These are phyloP conservation scores for Phoma sp. DNA, from an alignment of 2,329 filamentous ascomycete species.

Conservation along the genomic window DNA sequence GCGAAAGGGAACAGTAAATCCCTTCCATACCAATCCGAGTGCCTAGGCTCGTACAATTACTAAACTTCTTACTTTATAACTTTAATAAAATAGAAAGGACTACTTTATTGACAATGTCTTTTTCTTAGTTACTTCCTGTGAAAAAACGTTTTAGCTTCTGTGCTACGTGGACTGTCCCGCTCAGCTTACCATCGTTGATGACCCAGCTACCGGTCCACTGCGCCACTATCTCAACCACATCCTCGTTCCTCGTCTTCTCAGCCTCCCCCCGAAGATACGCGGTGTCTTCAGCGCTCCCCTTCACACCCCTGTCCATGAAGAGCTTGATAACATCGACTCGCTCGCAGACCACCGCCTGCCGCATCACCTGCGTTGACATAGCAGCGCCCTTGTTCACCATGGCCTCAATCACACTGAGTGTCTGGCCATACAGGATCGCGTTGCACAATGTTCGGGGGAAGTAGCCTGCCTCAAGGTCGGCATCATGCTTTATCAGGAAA, in stretches of 20 bases:
- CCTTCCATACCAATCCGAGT: no score
- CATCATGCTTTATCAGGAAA: conserved; percentile 14
- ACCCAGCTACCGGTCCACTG: no score
- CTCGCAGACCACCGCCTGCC: conserved; percentile 14
- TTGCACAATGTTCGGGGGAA: conserved; percentile 2
- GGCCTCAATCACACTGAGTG: conserved; percentile 8
- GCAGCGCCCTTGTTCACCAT: conserved; percentile 12
- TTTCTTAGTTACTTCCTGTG: no score
- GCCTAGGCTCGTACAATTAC: no score
- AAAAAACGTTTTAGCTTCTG: no score
- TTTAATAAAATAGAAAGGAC: no score
- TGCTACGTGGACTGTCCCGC: no score
- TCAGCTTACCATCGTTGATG: no score
- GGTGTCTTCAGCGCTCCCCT: not conserved
- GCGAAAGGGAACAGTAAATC: no score
- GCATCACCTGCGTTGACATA: not conserved
- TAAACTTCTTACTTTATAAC: no score
- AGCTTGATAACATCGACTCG: conserved; percentile 10
- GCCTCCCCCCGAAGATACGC: conserved; percentile 4
- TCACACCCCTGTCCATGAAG: conserved; percentile 2
- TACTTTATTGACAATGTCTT: no score
- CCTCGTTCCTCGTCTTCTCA: conserved; percentile 7
- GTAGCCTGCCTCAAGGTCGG: conserved; percentile 6
- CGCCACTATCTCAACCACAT: not conserved
- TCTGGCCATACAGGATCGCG: conserved; percentile 7